Base-by-base conservation (phyloP, 2,329 filamentous ascomycete species). In the Leptodontidium sp. region DNA sequence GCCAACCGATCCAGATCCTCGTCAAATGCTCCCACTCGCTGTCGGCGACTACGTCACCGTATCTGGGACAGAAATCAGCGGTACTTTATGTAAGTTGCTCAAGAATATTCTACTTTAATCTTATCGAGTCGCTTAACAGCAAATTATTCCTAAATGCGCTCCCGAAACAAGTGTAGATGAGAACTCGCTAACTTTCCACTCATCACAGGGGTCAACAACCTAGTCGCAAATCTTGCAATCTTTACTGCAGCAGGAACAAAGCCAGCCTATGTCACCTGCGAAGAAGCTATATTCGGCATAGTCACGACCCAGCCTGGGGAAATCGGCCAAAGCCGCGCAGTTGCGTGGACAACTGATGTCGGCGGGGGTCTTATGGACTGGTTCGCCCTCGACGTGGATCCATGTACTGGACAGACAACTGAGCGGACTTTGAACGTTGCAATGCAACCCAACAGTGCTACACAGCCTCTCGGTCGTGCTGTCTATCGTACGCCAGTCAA, bases 211-310 rank as follows among this genome's bases (percentile, higher is more conserved):
- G 80, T 78, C 15, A 81, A 79, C 55, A 75, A 73, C 14, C 77
- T 82, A 17, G 75, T 77, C 1, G 80, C 79, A 62, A 83, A 80
- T 61, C 79, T 82, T 11, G 80, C 81, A 59, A 80, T 83, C 26
- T 69, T 66, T 32, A 72, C 71, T 61, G 75, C 70, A 64, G 79
- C 70, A 62, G 76, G 64, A 43, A 64, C 45, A 43, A 77, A 76
- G 2, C 80, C 81, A 2, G 78, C 80, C 11, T 83, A 81, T 70
- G 79, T 83, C 35, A 78, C 79, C 6, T 75, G 82, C 40, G 82
- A 83, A 69, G 81, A 82, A 49, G 78, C 79, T 15, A 76, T 80
- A 47, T 77, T 82, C 49, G 81, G 77, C 82, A 76, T 81, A n/a
- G 77, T 78, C 26, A 78, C 80, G 15, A 74, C 70, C 5, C 67